Conservation (phyloP, 306 rosid species). For the Citrullus colocynthis region DNA sequence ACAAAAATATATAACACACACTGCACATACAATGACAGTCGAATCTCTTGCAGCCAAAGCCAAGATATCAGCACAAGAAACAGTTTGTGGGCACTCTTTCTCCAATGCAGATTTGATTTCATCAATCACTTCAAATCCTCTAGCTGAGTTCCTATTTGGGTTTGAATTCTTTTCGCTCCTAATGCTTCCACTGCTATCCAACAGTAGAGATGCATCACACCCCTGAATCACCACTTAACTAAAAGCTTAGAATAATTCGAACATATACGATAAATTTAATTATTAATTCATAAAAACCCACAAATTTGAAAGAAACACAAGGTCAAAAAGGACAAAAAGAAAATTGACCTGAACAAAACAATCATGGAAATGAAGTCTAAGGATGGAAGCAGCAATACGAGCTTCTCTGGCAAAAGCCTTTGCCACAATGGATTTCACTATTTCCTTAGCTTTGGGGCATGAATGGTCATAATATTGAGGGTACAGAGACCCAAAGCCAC, state of each 20-base stretch:
- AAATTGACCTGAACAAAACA: slow-evolving; percentile 70
- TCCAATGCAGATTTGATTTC: slow-evolving; percentile 67
- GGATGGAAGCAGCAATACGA: slow-evolving; percentile 74
- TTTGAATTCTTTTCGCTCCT: slow-evolving; percentile 59
- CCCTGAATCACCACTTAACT: slow-evolving; percentile 35
- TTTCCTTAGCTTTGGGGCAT: slow-evolving; percentile 57
- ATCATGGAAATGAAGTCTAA: slow-evolving; percentile 83
- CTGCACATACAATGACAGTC: slow-evolving; percentile 46
- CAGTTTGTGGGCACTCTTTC: slow-evolving; percentile 57
- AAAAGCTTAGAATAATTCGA: background rate
- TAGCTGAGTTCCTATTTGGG: slow-evolving; percentile 64
- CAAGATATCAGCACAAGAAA: slow-evolving; percentile 85
- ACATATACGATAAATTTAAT: background rate
- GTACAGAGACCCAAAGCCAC: slow-evolving; percentile 31
- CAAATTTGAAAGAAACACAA: too few species aligned
- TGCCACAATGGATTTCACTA: slow-evolving; percentile 54
- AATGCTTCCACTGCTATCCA: slow-evolving; percentile 51
- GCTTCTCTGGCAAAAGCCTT: slow-evolving; percentile 50
- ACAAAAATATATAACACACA: too few species aligned
- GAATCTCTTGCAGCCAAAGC: slow-evolving; percentile 86
- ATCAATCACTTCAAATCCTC: slow-evolving; percentile 73
- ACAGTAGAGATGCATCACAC: slow-evolving; percentile 70
- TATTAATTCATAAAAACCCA: background rate
- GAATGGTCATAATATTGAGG: slow-evolving; percentile 68
- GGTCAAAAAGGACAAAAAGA: background rate